Evolutionary conservation across 169 alveolate genomes (phyloP).

Genomic region (Plasmodium falciparum): DNA sequence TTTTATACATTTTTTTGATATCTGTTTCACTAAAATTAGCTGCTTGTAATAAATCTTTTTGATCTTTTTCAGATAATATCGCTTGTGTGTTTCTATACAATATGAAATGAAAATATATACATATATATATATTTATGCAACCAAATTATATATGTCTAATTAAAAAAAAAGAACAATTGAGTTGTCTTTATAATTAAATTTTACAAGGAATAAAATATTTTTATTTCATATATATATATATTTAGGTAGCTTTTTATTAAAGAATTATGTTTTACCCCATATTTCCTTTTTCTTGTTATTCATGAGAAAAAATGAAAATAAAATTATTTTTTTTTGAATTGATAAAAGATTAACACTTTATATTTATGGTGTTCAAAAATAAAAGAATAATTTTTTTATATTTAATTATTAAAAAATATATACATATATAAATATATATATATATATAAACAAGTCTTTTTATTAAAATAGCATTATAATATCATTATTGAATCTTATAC

Average conservation of each 20-base stretch:
- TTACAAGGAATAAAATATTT: neutral
- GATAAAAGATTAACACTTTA: no score
- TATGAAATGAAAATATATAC: conserved; percentile 1
- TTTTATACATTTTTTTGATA: conserved; percentile 92
- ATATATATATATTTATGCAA: neutral
- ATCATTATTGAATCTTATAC: no score
- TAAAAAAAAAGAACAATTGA: no score
- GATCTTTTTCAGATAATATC: conserved; percentile 83
- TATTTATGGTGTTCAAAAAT: no score
- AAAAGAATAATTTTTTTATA: no score
- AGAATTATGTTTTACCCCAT: conserved; percentile 26
- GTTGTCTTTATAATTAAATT: no score
- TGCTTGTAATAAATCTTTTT: conserved; percentile 86
- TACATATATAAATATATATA: no score
- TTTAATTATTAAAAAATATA: no score
- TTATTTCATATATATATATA: conserved; percentile 9
- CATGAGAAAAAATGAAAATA: conserved; percentile 2
- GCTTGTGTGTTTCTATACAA: conserved; percentile 52
- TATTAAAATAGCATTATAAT: no score
- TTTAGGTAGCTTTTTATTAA: neutral
- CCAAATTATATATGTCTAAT: no score
- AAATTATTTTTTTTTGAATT: no score
- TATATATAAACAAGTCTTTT: no score
- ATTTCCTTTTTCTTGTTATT: conserved; percentile 14
- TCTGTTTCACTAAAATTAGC: conserved; percentile 94